Conservation (phyloP, 148 eudicot species). For the Chenopodium berlandieri region DNA sequence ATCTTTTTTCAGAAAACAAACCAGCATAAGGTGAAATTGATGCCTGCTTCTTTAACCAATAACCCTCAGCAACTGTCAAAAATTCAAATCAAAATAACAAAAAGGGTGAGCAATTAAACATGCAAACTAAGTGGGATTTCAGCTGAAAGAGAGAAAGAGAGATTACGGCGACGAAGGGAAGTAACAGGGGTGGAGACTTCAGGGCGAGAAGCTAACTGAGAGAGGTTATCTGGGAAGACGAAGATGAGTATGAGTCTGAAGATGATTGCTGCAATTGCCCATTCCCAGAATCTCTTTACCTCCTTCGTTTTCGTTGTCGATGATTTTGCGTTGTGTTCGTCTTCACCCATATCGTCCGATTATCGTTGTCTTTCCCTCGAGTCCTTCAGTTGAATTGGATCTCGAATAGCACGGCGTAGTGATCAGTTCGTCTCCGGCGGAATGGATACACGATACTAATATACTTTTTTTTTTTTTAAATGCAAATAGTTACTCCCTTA, state of each 20-base stretch:
- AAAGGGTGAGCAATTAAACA: slow-evolving; percentile 1
- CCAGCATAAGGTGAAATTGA: slow-evolving; percentile 93
- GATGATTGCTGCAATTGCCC: slow-evolving; percentile 56
- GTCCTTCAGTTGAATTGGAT: not conserved
- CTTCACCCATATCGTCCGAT: not conserved
- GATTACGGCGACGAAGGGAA: slow-evolving; percentile 84
- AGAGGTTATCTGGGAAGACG: slow-evolving; percentile 54
- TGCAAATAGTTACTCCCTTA: too few relatives aligned
- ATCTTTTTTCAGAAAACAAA: slow-evolving; percentile 8
- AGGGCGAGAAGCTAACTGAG: slow-evolving; percentile 63
- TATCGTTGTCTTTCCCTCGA: not conserved
- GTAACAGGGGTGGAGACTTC: slow-evolving; percentile 95
- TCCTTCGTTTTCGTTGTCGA: slow-evolving; percentile 18
- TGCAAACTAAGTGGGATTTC: not conserved
- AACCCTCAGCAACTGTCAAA: slow-evolving; percentile 82
- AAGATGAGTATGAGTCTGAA: slow-evolving; percentile 59
- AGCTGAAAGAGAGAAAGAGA: slow-evolving; percentile 12
- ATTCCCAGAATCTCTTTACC: slow-evolving; percentile 54
- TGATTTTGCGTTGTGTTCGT: slow-evolving; percentile 1
- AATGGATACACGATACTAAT: not conserved
- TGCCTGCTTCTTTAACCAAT: slow-evolving; percentile 84
- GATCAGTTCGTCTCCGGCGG: not conserved
- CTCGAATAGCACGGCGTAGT: not conserved
- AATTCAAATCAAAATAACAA: not conserved
- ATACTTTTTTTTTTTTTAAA: too few relatives aligned